Evolutionary conservation across 352 stramenopile species (phyloP).

Genomic region (Phytophthora agathidicida): DNA sequence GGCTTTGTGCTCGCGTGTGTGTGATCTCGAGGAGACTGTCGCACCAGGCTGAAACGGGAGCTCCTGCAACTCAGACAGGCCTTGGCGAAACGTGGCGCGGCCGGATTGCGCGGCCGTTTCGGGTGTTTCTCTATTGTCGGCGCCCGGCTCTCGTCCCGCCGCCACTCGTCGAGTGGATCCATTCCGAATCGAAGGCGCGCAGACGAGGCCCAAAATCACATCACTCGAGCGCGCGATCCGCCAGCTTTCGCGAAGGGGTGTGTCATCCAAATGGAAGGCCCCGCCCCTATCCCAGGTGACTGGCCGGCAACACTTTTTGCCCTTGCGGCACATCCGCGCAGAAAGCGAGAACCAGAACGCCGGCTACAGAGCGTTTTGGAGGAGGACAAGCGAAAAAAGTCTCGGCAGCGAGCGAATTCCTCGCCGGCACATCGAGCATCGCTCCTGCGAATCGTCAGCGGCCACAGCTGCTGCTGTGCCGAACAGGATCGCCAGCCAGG

Average conservation of each 20-base stretch:
- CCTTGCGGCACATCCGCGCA: conserved; percentile 7
- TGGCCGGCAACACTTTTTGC: background rate
- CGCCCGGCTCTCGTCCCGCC: conserved; percentile 28
- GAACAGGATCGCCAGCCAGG: too few species aligned
- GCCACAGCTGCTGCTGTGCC: too few species aligned
- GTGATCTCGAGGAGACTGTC: conserved; percentile 3
- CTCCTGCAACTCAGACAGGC: conserved; percentile 18
- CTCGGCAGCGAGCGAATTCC: background rate
- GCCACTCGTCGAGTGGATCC: conserved; percentile 9
- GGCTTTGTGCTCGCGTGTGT: too few species aligned
- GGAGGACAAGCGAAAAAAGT: too few species aligned
- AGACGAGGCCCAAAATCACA: conserved; percentile 7
- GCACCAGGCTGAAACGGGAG: conserved; percentile 23
- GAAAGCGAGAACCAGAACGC: conserved; percentile 3
- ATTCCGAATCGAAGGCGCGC: conserved; percentile 20
- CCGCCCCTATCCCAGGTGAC: conserved; percentile 8
- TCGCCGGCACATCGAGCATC: background rate
- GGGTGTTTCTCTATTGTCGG: conserved; percentile 23
- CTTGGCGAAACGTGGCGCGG: conserved; percentile 18
- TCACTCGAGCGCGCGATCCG: conserved; percentile 8
- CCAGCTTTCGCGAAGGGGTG: conserved; percentile 14
- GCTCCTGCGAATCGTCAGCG: too few species aligned
- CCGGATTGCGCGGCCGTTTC: conserved; percentile 5
- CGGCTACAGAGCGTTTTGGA: too few species aligned
- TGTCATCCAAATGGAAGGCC: background rate